phyloP scores from a whole-genome alignment of 169 alveolate species.

The Pseudocohnilembus persalinus region DNA sequence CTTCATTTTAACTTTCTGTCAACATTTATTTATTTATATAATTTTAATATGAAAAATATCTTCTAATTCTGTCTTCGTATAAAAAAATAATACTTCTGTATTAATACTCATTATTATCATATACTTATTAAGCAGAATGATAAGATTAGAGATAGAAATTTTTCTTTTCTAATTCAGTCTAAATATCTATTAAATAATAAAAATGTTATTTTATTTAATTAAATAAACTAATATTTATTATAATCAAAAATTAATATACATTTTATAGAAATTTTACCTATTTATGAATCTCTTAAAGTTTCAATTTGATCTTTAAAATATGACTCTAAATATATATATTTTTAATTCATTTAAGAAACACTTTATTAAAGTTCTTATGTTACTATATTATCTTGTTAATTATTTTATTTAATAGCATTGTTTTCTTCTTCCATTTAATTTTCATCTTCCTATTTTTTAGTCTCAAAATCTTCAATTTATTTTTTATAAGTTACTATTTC shows the following conservation, averaged over 20 bases:
- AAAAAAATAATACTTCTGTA: not conserved
- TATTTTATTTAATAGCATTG: too few relatives aligned
- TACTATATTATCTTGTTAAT: not conserved
- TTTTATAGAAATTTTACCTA: not conserved
- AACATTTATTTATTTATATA: too few relatives aligned
- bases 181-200: not conserved
- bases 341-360: not conserved
- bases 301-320: not conserved
- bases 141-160: too few relatives aligned
- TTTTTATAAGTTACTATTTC: constrained; percentile 46
- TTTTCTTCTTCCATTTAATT: not conserved
- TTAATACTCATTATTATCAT: not conserved
- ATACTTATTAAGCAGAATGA: not conserved
- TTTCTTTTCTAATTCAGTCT: not conserved
- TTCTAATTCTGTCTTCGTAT: not conserved
- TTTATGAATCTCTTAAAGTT: not conserved
- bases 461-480: not conserved
- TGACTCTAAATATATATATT: not conserved
- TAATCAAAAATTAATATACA: too few relatives aligned
- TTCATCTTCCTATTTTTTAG: not conserved
- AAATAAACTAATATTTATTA: too few relatives aligned
- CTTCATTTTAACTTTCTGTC: not conserved
- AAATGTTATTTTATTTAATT: too few relatives aligned
- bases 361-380: not conserved
- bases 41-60: not conserved